Conservation (phyloP, 2,329 filamentous ascomycete genomes). For the Furcasterigmium furcatum region DNA sequence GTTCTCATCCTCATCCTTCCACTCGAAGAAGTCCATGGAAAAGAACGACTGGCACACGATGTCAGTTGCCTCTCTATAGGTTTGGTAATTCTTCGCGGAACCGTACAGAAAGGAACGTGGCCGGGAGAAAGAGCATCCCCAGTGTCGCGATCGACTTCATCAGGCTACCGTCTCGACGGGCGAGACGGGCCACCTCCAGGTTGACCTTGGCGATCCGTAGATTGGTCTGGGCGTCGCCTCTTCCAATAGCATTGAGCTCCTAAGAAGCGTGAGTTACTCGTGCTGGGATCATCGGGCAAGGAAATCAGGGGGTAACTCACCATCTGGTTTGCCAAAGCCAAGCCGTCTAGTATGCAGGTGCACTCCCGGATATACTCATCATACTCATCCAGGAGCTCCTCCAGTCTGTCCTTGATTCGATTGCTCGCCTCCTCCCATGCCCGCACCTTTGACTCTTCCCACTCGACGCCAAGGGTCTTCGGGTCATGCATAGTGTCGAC, state of each 20-base stretch:
- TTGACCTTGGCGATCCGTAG: conserved; percentile 6
- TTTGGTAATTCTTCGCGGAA: background rate
- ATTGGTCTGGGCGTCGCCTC: no score
- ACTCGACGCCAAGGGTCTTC: background rate
- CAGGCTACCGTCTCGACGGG: conserved; percentile 10
- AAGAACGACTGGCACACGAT: background rate
- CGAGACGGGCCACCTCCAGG: conserved; percentile 8
- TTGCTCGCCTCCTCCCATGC: no score
- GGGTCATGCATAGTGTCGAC: conserved; percentile 1
- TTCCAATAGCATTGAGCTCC: no score
- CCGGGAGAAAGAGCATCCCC: conserved; percentile 20
- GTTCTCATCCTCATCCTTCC: background rate
- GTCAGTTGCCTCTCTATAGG: background rate
- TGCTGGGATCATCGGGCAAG: no score
- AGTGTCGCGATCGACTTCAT: conserved; percentile 15
- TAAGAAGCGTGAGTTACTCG: no score
- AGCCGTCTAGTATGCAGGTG: conserved; percentile 11
- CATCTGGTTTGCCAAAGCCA: conserved; percentile 12
- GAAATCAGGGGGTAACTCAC: no score
- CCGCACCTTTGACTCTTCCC: no score
- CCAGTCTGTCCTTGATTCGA: conserved; percentile 7
- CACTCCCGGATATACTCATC: conserved; percentile 13
- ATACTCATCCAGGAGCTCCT: conserved; percentile 12
- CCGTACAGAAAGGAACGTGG: conserved; percentile 20
- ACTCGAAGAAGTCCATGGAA: background rate